Evolutionary conservation across 371 early-diverging fungal genomes (phyloP), one percentile per base, ranked within the genome.

Genomic region (Rhizopus sp.): DNA sequence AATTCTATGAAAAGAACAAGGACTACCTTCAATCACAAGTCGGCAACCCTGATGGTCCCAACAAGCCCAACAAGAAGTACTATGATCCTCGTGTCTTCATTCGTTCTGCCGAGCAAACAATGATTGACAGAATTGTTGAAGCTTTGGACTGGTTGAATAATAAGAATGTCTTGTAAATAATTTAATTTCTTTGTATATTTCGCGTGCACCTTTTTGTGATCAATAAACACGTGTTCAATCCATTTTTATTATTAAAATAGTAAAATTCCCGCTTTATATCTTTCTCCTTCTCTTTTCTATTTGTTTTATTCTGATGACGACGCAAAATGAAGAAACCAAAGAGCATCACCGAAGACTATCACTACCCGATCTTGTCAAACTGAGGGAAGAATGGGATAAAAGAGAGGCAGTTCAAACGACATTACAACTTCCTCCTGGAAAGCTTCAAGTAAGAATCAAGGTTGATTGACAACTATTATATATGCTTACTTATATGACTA

Each of bases 31-130:
- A 92, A 80, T 62, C 78, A 37, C 94, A 94, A 80, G 91, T 94
- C 55, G 95, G 95, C 58, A 94, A 94, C 81, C 94, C 94, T 59
- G 93, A 93, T 56, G 94, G 94, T 56, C 76, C 77, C 16, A 83
- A 84, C 77, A 93, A 93, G 84, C 95, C 94, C 73, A 94, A 94
- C 88, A 94, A 94, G 90, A 94, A 94, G 82, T 88, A 82, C 80
- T 94, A 94, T 73, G 95, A 94, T 69, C 95, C 95, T 47, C 90
- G 95, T 70, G 91, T 91, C 68, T 94, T 85, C 69, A 70, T 94
- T 60, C 91, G 94, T 65, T 88, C 90, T 71, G 87, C 86, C 60
- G 95, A 94, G 77, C 86, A 88, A 84, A 73, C 82, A 68, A 90
- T 94, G 93, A 70, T 70, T 65, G 75, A 75, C 47, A 91, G 95